Percentiles rank a stretch among this genome's conserved stretches.
phyloP scores from a whole-genome alignment of 176 grass and related monocot genomes.

The Oryza glaberrima region DNA sequence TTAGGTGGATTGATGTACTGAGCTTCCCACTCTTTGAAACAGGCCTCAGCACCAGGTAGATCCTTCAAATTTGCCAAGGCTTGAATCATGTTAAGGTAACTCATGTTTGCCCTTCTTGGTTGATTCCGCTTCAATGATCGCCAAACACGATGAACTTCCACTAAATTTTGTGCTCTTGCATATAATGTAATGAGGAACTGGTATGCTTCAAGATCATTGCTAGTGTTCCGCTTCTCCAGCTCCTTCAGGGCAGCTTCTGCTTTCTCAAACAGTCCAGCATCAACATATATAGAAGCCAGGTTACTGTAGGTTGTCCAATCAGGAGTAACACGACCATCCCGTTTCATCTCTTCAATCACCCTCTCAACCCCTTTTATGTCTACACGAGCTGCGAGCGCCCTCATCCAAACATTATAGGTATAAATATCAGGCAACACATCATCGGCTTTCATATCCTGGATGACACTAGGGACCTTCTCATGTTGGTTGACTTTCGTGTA shows the following conservation, averaged over 20 bases:
- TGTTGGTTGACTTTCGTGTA: conserved; percentile 74
- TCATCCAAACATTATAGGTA: conserved; percentile 98
- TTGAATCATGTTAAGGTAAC: conserved; percentile 98
- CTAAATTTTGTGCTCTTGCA: conserved; percentile 80
- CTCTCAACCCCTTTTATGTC: conserved; percentile 87
- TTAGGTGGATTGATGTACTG: conserved; percentile 47
- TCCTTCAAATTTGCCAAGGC: conserved; percentile 82
- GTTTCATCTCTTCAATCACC: conserved; percentile 93
- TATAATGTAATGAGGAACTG: conserved; percentile 94
- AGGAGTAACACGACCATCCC: conserved; percentile 83
- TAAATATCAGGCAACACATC: conserved; percentile 81
- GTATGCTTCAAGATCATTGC: conserved; percentile 75
- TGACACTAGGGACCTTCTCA: conserved; percentile 70
- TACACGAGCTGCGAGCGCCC: conserved; percentile 62
- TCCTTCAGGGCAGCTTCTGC: conserved; percentile 85
- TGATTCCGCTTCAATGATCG: conserved; percentile 67
- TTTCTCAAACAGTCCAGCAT: conserved; percentile 74
- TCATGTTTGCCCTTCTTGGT: conserved; percentile 78
- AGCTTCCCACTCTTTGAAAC: conserved; percentile 92
- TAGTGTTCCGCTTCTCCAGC: conserved; percentile 75
- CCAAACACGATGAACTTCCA: conserved; percentile 88
- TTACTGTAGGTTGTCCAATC: conserved; percentile 99
- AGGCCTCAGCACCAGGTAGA: conserved; percentile 80
- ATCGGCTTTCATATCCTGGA: conserved; percentile 85
- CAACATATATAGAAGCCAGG: conserved; percentile 87